Conservation (phyloP, 768 basidiomycete species). For the Favolaschia claudopus region DNA sequence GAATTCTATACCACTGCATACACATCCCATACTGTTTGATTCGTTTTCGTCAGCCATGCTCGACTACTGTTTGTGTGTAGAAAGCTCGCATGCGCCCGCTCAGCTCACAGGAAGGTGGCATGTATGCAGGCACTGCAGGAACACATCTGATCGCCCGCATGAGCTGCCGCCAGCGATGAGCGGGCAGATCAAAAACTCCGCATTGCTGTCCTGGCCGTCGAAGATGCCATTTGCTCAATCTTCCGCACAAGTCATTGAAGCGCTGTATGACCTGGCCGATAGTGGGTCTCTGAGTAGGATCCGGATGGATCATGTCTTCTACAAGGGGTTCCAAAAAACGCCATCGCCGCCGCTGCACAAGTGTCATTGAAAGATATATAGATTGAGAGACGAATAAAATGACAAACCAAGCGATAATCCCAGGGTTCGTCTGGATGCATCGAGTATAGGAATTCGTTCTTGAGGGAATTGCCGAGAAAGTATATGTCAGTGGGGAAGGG, state of each 20-base stretch:
- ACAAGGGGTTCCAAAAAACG: not conserved
- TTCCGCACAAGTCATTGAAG: not conserved
- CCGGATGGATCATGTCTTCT: not conserved
- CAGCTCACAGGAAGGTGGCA: too few relatives aligned
- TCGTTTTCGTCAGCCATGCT: too few relatives aligned
- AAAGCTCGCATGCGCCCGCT: too few relatives aligned
- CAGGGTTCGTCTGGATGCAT: not conserved
- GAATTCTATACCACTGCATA: too few relatives aligned
- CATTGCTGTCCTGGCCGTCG: not conserved
- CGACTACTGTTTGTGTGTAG: too few relatives aligned
- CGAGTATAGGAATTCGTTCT: not conserved
- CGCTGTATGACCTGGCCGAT: not conserved
- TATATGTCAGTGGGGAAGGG: conserved; percentile 38
- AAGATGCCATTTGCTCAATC: not conserved
- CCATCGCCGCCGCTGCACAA: not conserved
- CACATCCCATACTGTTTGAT: too few relatives aligned
- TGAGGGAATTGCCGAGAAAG: conserved; percentile 36
- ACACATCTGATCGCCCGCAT: not conserved
- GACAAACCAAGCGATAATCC: too few relatives aligned
- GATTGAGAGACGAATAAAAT: too few relatives aligned
- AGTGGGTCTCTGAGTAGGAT: not conserved
- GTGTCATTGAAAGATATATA: too few relatives aligned
- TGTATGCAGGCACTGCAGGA: not conserved
- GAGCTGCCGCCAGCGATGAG: not conserved
- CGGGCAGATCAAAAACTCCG: not conserved